Percentiles rank a stretch among this genome's conserved stretches.
These are phyloP conservation scores for Penicillium sp. DNA, from an alignment of 2,329 filamentous ascomycete genomes.

Conservation along the genomic window DNA sequence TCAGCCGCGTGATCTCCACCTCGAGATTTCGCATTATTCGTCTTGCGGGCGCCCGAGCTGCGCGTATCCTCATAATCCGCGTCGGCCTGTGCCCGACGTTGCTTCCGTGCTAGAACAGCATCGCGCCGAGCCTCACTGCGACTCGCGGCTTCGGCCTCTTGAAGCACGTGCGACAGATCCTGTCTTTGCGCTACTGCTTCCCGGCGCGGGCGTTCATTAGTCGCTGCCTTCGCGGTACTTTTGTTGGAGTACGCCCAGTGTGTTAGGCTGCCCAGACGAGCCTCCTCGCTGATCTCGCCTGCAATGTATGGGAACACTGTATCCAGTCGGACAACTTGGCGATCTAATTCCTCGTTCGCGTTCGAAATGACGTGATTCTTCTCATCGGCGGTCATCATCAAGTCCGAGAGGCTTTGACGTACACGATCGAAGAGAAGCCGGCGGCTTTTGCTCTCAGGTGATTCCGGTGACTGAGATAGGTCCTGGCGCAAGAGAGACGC, in stretches of 20 bases:
- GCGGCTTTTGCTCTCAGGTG: slow-evolving; percentile 40
- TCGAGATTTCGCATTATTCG: slow-evolving; percentile 52
- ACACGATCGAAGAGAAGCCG: slow-evolving; percentile 77
- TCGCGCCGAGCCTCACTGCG: slow-evolving; percentile 84
- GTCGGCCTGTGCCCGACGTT: slow-evolving; percentile 69
- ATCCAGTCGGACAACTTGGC: slow-evolving; percentile 80
- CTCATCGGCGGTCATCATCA: slow-evolving; percentile 89
- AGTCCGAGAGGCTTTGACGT: slow-evolving; percentile 73
- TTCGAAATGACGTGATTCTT: slow-evolving; percentile 96
- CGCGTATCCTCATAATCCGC: slow-evolving; percentile 73
- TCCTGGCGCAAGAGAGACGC: slow-evolving; percentile 23
- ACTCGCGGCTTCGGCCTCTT: slow-evolving; percentile 80
- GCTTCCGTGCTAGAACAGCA: slow-evolving; percentile 73
- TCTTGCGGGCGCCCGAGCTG: slow-evolving; percentile 55
- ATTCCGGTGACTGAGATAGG: slow-evolving; percentile 32
- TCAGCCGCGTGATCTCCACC: slow-evolving; percentile 30
- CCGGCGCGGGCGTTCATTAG: slow-evolving; percentile 71
- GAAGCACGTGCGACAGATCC: slow-evolving; percentile 64
- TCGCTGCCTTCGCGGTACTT: slow-evolving; percentile 56
- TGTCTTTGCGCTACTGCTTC: slow-evolving; percentile 72
- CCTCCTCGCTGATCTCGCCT: slow-evolving; percentile 88
- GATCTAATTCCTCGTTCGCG: slow-evolving; percentile 83
- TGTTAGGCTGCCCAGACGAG: slow-evolving; percentile 82
- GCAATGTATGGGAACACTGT: slow-evolving; percentile 85
- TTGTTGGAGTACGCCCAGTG: slow-evolving; percentile 97